A percentile compares a stretch with the other conserved stretches of the same genome.
phyloP scores from a whole-genome alignment of 495 filamentous ascomycete genomes.

The Lasiosphaeria miniovina region DNA sequence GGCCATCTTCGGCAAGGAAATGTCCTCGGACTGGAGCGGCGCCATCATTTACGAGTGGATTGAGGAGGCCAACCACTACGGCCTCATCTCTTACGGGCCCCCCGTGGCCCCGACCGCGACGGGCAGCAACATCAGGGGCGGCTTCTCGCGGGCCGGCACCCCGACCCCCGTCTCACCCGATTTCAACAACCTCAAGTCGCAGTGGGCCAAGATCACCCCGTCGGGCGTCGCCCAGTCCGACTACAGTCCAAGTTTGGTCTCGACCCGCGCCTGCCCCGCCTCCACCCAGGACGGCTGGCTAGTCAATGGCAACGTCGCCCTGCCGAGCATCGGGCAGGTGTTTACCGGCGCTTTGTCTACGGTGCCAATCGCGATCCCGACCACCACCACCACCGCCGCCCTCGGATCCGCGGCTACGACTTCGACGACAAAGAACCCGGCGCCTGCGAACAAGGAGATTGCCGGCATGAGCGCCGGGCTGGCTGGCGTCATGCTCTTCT shows the following conservation, averaged over 20 bases:
- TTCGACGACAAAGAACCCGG: slow-evolving; percentile 32
- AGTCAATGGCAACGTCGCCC: slow-evolving; percentile 61
- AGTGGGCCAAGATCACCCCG: slow-evolving; percentile 72
- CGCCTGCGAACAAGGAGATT: slow-evolving; percentile 47
- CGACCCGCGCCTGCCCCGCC: slow-evolving; percentile 67
- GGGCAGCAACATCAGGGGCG: slow-evolving; percentile 55
- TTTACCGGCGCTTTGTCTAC: slow-evolving; percentile 30
- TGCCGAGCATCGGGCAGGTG: slow-evolving; percentile 66
- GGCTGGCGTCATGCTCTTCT: slow-evolving; percentile 53
- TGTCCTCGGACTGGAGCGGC: slow-evolving; percentile 76
- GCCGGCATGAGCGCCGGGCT: slow-evolving; percentile 52
- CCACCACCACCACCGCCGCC: slow-evolving; percentile 23
- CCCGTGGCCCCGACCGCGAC: slow-evolving; percentile 44
- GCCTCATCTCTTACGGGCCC: slow-evolving; percentile 74
- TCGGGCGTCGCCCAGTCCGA: slow-evolving; percentile 60
- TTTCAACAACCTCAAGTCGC: slow-evolving; percentile 69
- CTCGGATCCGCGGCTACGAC: slow-evolving; percentile 16
- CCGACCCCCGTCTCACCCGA: slow-evolving; percentile 74
- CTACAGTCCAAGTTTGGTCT: slow-evolving; percentile 58
- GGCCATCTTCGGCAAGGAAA: slow-evolving; percentile 69
- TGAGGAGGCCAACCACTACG: slow-evolving; percentile 79
- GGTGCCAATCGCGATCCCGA: slow-evolving; percentile 7
- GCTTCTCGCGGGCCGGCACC: slow-evolving; percentile 66
- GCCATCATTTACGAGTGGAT: slow-evolving; percentile 91
- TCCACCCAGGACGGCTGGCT: slow-evolving; percentile 69